phyloP scores from a whole-genome alignment of 2,329 filamentous ascomycete genomes.

The Magnaporthiopsis poae region DNA sequence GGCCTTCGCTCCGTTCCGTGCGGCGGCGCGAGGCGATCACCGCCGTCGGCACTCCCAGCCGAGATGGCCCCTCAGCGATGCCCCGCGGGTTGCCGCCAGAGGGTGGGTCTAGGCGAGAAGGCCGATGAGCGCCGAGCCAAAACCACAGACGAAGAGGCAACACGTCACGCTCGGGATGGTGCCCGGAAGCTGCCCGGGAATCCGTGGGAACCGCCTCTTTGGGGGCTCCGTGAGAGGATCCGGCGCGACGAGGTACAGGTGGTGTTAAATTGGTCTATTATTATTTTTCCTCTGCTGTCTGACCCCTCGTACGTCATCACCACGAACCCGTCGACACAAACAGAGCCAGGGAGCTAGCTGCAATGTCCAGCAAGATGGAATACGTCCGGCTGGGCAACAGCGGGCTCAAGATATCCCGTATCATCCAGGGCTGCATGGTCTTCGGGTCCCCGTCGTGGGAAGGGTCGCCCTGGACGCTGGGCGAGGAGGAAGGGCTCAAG shows the following conservation, averaged over 20 bases:
- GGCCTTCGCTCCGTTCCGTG: neutral
- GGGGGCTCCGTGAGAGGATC: too few species aligned
- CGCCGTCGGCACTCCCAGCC: neutral
- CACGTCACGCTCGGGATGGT: neutral
- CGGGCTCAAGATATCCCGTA: slow-evolving; percentile 31
- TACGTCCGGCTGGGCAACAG: slow-evolving; percentile 22
- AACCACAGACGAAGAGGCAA: neutral
- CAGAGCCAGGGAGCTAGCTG: neutral
- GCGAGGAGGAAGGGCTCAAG: slow-evolving; percentile 26
- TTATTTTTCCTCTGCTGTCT: neutral
- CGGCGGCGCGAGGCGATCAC: neutral
- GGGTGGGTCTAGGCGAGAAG: neutral
- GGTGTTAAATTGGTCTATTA: too few species aligned
- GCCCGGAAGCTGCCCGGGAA: neutral
- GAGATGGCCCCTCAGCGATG: too few species aligned
- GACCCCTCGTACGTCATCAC: neutral
- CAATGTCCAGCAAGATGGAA: slow-evolving; percentile 11
- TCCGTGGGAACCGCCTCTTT: neutral
- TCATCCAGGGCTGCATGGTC: slow-evolving; percentile 28
- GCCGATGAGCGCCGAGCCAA: neutral
- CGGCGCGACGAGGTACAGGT: neutral
- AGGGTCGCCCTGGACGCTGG: slow-evolving; percentile 22
- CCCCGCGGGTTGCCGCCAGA: too few species aligned
- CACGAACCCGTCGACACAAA: neutral
- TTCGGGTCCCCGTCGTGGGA: slow-evolving; percentile 25